A percentile compares a stretch with the other conserved stretches of the same genome.
phyloP scores from a whole-genome alignment of 2,329 filamentous ascomycete species.

The Cytospora paraplurivora region DNA sequence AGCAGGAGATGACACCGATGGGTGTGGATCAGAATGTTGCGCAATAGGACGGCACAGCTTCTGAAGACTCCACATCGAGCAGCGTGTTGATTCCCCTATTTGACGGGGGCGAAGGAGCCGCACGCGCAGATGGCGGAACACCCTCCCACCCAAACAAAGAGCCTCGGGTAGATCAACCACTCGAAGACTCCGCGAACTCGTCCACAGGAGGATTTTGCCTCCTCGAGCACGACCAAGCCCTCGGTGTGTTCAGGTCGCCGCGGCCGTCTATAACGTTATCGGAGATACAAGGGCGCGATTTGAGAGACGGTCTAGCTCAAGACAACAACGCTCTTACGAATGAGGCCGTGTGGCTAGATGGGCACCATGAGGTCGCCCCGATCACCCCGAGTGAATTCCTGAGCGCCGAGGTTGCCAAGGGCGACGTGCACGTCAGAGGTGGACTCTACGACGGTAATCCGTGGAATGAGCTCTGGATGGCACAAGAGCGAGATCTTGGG shows the following conservation, averaged over 20 bases:
- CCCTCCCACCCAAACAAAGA: background rate
- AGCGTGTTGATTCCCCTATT: background rate
- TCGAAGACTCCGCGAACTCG: background rate
- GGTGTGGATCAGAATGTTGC: slow-evolving; percentile 21
- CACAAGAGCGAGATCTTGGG: background rate
- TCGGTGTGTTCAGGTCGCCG: slow-evolving; percentile 23
- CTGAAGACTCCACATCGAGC: slow-evolving; percentile 20
- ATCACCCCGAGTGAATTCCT: background rate
- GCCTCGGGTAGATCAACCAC: background rate
- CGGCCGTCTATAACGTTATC: slow-evolving; percentile 23
- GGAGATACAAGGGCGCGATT: slow-evolving; percentile 17
- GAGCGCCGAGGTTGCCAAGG: too few species aligned
- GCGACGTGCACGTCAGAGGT: background rate
- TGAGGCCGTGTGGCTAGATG: background rate
- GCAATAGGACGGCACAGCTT: slow-evolving; percentile 29
- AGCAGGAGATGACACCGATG: slow-evolving; percentile 27
- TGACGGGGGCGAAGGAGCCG: background rate
- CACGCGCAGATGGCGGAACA: background rate
- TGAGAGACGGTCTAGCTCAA: background rate
- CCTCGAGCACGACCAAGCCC: slow-evolving; percentile 22
- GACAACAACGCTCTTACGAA: background rate
- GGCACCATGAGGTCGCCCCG: background rate
- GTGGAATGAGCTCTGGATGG: slow-evolving; percentile 7
- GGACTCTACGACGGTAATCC: background rate
- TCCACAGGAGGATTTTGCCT: slow-evolving; percentile 2